A percentile compares a stretch with the other conserved stretches of the same genome.
Conservation (phyloP, 1,284 basidiomycete genomes). For the Cutaneotrichosporon sp. region DNA sequence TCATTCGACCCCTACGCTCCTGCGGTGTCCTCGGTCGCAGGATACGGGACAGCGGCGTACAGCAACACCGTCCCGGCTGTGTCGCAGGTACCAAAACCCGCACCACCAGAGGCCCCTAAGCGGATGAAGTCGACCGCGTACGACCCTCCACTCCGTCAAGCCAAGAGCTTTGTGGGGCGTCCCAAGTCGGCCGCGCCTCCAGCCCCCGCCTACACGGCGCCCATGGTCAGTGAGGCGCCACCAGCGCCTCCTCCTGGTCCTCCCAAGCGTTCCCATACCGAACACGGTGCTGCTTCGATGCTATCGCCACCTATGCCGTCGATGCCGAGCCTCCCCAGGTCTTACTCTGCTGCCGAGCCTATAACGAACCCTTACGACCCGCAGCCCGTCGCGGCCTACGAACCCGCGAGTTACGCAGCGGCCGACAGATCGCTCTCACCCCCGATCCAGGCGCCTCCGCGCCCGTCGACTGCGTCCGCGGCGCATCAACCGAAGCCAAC, state of each 20-base stretch:
- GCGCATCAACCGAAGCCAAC: conserved; percentile 24
- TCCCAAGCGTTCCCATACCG: conserved; percentile 26
- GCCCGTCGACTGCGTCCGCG: conserved; percentile 18
- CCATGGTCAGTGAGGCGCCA: conserved; percentile 16
- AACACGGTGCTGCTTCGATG: not conserved
- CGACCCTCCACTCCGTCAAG: conserved; percentile 44
- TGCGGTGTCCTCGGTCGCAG: conserved; percentile 6
- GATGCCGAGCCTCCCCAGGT: not conserved
- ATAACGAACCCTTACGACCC: conserved; percentile 7
- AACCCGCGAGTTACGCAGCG: not conserved
- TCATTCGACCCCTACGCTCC: conserved; percentile 36
- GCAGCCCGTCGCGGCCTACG: not conserved
- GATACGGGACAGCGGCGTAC: conserved; percentile 14
- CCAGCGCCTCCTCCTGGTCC: conserved; percentile 37
- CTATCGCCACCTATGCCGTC: not conserved
- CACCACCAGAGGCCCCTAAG: conserved; percentile 31
- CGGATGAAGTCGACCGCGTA: conserved; percentile 48
- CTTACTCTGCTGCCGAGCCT: not conserved
- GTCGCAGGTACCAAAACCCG: conserved; percentile 14
- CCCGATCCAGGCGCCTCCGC: conserved; percentile 13
- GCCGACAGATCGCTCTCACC: conserved; percentile 5
- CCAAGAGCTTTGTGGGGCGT: conserved; percentile 39
- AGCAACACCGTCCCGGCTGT: conserved; percentile 22
- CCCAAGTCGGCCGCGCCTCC: conserved; percentile 15
- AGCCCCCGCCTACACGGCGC: conserved; percentile 10